These are phyloP conservation scores for Thelonectria rubi DNA, from an alignment of 2,329 filamentous ascomycete genomes.

Conservation along the genomic window DNA sequence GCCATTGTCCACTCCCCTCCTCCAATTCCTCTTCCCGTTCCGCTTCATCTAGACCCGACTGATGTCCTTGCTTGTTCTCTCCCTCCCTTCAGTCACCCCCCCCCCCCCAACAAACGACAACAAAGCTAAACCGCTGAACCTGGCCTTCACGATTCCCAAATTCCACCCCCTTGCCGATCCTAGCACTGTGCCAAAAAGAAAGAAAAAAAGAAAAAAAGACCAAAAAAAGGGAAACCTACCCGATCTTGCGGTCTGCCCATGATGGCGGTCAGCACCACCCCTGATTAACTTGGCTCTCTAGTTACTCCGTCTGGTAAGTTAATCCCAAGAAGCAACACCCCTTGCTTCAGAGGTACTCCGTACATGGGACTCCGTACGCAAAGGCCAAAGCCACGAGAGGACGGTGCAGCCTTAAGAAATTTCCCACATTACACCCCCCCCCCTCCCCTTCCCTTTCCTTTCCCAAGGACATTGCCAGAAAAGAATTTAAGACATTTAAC, in stretches of 20 bases:
- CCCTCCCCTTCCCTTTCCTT: too few species aligned
- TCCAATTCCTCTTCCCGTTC: not conserved
- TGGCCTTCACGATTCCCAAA: not conserved
- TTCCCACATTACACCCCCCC: not conserved
- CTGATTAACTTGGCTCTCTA: constrained; percentile 11
- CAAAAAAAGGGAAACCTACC: constrained; percentile 8
- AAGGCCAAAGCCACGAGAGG: constrained; percentile 16
- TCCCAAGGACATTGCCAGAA: not conserved
- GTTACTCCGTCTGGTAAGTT: constrained; percentile 7
- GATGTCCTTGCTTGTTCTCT: too few species aligned
- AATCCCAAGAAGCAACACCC: not conserved
- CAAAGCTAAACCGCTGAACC: constrained; percentile 17
- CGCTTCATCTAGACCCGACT: not conserved
- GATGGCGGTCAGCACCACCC: constrained; percentile 14
- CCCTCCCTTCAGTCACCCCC: too few species aligned
- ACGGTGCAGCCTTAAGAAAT: constrained; percentile 18
- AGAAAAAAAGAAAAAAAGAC: constrained; percentile 21
- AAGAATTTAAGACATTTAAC: constrained; percentile 2
- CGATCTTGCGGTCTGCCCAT: constrained; percentile 20
- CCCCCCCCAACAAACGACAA: too few species aligned
- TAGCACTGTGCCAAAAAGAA: constrained; percentile 23
- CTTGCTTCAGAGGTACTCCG: not conserved
- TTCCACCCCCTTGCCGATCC: constrained; percentile 40
- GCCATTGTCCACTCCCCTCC: not conserved
- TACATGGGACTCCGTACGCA: constrained; percentile 8